Conservation (phyloP, 2,329 filamentous ascomycete genomes). For the Claviceps fusiformis region DNA sequence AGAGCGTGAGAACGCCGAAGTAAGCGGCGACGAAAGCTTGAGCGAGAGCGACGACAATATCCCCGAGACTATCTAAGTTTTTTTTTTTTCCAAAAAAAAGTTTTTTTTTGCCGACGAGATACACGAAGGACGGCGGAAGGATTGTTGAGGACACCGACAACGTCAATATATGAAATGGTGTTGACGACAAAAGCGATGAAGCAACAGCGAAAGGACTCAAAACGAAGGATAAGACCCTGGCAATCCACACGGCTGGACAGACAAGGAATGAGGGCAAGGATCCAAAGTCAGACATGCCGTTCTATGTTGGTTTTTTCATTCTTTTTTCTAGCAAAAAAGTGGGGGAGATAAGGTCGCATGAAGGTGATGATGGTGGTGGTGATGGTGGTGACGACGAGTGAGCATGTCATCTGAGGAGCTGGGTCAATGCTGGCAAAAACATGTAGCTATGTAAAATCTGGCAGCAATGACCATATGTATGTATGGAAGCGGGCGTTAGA, state of each 20-base stretch:
- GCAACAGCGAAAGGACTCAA: neutral
- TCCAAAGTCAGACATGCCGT: neutral
- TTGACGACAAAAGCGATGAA: neutral
- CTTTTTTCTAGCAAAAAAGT: neutral
- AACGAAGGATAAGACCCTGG: neutral
- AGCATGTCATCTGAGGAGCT: neutral
- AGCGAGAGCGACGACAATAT: constrained; percentile 87
- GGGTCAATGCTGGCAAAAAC: constrained; percentile 1
- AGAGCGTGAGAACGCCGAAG: constrained; percentile 93
- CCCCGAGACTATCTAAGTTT: constrained; percentile 24
- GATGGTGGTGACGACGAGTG: neutral
- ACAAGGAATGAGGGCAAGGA: neutral
- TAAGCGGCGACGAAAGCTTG: constrained; percentile 92
- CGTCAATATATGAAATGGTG: neutral
- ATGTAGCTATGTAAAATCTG: constrained; percentile 1
- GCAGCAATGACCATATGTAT: neutral
- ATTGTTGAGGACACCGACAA: neutral
- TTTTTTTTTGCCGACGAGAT: neutral
- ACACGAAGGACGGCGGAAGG: neutral
- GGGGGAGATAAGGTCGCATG: neutral
- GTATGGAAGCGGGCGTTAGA: constrained; percentile 3
- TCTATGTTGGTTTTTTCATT: neutral
- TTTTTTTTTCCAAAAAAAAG: too few relatives aligned
- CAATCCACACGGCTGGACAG: neutral
- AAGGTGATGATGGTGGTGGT: neutral